Evolutionary conservation across 805 yeast species (phyloP).

Genomic region (Jamesozyma hellenica): DNA sequence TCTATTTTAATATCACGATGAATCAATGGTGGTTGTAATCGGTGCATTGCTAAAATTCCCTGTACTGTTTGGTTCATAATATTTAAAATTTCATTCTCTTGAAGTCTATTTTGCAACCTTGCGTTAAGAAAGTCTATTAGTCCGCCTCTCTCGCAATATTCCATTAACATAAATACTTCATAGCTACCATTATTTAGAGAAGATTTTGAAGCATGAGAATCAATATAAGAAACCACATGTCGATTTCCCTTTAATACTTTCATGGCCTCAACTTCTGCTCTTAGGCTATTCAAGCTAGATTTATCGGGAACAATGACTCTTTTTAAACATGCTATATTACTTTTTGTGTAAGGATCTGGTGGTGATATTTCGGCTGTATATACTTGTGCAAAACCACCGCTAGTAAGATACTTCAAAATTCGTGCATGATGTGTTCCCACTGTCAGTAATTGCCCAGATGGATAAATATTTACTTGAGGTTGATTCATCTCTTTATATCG

Average conservation of each 20-base stretch:
- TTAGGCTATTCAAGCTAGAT: slow-evolving; percentile 62
- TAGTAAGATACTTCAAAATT: slow-evolving; percentile 63
- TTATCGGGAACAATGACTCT: slow-evolving; percentile 92
- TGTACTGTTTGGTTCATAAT: slow-evolving; percentile 63
- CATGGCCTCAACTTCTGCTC: slow-evolving; percentile 98
- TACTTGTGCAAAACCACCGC: slow-evolving; percentile 95
- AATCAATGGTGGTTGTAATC: slow-evolving; percentile 55
- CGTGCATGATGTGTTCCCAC: slow-evolving; percentile 77
- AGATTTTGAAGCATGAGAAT: slow-evolving; percentile 85
- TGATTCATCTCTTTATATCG: slow-evolving; percentile 3
- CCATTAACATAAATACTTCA: slow-evolving; percentile 75
- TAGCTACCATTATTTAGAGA: slow-evolving; percentile 43
- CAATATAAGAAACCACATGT: slow-evolving; percentile 82
- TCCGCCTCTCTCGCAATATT: slow-evolving; percentile 68
- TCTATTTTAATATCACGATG: slow-evolving; percentile 81
- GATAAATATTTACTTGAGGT: slow-evolving; percentile 27
- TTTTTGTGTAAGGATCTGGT: slow-evolving; percentile 41
- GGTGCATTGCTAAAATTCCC: slow-evolving; percentile 73
- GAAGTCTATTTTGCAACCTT: slow-evolving; percentile 52
- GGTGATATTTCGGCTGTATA: slow-evolving; percentile 69
- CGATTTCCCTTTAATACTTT: slow-evolving; percentile 68
- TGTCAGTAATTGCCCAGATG: slow-evolving; percentile 67
- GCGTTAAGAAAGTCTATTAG: slow-evolving; percentile 74
- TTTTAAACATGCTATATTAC: slow-evolving; percentile 68
- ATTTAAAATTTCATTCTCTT: slow-evolving; percentile 55